These are phyloP conservation scores for Zanthoxylum bungeanum DNA, from an alignment of 345 rosid species.

Conservation along the genomic window DNA sequence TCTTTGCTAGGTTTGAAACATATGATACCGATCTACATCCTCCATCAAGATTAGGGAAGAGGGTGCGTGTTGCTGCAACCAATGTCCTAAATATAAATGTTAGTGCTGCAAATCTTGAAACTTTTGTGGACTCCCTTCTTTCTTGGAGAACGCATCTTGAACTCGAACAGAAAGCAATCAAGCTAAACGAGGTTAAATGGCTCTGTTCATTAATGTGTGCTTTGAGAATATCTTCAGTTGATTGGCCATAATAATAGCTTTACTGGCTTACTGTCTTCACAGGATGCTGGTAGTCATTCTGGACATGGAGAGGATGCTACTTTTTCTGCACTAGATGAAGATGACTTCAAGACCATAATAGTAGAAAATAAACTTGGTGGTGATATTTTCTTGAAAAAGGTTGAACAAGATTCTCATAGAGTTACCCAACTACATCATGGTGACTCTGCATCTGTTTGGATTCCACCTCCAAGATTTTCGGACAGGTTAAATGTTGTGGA, in stretches of 20 bases:
- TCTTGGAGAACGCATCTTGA: constrained; percentile 94
- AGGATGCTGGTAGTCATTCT: constrained; percentile 52
- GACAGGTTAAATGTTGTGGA: constrained; percentile 81
- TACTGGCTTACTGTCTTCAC: constrained; percentile 24
- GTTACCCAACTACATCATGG: constrained; percentile 58
- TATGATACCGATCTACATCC: constrained; percentile 59
- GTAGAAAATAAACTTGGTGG: constrained; percentile 90
- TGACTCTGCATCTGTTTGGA: constrained; percentile 63
- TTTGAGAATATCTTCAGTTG: constrained; percentile 7
- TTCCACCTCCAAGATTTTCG: constrained; percentile 94
- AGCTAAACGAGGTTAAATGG: constrained; percentile 58
- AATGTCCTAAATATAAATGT: constrained; percentile 78
- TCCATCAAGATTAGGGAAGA: constrained; percentile 69
- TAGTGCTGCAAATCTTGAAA: constrained; percentile 86
- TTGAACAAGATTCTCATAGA: constrained; percentile 56
- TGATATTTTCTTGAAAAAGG: constrained; percentile 74
- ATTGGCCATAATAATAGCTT: constrained; percentile 9
- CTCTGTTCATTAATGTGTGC: constrained; percentile 8
- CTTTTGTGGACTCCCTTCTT: constrained; percentile 62
- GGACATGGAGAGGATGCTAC: constrained; percentile 55
- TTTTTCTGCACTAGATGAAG: constrained; percentile 93
- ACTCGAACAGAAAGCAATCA: constrained; percentile 80
- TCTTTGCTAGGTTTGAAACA: constrained; percentile 77
- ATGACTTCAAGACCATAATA: constrained; percentile 77
- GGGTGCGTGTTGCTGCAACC: constrained; percentile 79